phyloP scores from a whole-genome alignment of 768 basidiomycete genomes.

The Mycena kentingensis region DNA sequence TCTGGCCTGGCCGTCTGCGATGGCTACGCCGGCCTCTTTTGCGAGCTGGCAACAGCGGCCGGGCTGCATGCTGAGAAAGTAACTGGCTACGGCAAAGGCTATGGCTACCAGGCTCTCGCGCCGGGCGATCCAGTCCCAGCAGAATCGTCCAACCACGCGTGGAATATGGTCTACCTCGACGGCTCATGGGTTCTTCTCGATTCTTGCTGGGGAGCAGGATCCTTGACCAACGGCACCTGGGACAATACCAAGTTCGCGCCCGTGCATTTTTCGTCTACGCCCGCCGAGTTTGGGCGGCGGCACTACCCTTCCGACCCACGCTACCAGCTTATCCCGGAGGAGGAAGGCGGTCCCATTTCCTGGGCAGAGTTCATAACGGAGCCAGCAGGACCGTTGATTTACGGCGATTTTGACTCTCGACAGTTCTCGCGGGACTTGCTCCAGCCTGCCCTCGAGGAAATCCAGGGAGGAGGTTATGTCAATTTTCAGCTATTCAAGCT shows the following conservation, averaged over 20 bases:
- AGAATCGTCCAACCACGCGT: constrained; percentile 46
- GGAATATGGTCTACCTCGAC: constrained; percentile 48
- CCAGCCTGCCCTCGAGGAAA: constrained; percentile 35
- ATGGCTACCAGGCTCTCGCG: constrained; percentile 37
- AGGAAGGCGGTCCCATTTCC: constrained; percentile 39
- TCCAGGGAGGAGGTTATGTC: constrained; percentile 38
- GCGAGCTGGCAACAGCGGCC: constrained; percentile 38
- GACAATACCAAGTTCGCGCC: constrained; percentile 39
- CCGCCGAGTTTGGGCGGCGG: constrained; percentile 44
- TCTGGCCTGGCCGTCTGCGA: constrained; percentile 53
- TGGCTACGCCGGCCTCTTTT: constrained; percentile 50
- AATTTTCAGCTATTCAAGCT: constrained; percentile 45
- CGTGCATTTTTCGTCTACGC: constrained; percentile 44
- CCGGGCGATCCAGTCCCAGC: constrained; percentile 39
- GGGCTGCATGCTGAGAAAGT: constrained; percentile 45
- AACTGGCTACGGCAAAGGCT: constrained; percentile 49
- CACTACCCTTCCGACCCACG: constrained; percentile 49
- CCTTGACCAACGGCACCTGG: constrained; percentile 36
- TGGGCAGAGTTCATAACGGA: constrained; percentile 51
- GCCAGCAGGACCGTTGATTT: constrained; percentile 40
- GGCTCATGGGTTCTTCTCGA: constrained; percentile 51
- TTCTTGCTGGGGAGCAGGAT: constrained; percentile 53
- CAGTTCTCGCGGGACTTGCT: constrained; percentile 36
- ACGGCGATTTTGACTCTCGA: constrained; percentile 36
- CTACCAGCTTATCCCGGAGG: constrained; percentile 43